A percentile compares a stretch with the other conserved stretches of the same genome.
These are phyloP conservation scores for Ophiostoma sp. DNA, from an alignment of 2,329 filamentous ascomycete species.

Conservation along the genomic window DNA sequence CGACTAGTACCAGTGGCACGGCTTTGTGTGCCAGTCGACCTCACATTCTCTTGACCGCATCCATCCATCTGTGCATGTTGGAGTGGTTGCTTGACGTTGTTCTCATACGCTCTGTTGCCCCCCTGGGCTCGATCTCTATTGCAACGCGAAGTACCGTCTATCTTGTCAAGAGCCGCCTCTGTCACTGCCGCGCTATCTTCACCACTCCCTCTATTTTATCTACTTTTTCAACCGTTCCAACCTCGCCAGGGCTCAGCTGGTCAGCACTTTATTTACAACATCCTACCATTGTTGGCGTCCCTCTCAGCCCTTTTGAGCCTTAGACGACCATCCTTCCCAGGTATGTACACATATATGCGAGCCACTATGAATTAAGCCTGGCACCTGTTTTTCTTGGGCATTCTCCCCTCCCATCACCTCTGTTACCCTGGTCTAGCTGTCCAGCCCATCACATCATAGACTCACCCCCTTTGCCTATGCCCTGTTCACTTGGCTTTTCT, in stretches of 20 bases:
- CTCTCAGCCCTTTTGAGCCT: neutral
- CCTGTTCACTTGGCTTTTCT: neutral
- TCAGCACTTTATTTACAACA: conserved; percentile 11
- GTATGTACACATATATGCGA: neutral
- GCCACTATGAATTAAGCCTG: neutral
- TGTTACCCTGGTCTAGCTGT: neutral
- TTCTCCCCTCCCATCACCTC: neutral
- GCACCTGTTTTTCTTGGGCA: neutral
- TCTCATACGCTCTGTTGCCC: neutral
- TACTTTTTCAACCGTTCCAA: neutral
- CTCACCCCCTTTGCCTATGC: neutral
- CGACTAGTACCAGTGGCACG: neutral
- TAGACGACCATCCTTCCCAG: neutral
- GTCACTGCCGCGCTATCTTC: too few relatives aligned
- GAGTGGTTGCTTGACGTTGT: neutral
- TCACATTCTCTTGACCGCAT: neutral
- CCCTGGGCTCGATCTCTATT: neutral
- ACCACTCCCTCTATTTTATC: neutral
- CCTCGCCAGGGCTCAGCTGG: neutral
- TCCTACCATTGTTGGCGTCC: neutral
- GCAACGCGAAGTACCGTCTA: neutral
- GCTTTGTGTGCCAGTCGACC: neutral
- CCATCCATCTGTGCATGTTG: neutral
- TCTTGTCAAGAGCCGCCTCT: neutral
- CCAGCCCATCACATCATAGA: conserved; percentile 10